Evolutionary conservation across 192 early-diverging fungal species (phyloP).

Genomic region (Backusella tarrabulga): DNA sequence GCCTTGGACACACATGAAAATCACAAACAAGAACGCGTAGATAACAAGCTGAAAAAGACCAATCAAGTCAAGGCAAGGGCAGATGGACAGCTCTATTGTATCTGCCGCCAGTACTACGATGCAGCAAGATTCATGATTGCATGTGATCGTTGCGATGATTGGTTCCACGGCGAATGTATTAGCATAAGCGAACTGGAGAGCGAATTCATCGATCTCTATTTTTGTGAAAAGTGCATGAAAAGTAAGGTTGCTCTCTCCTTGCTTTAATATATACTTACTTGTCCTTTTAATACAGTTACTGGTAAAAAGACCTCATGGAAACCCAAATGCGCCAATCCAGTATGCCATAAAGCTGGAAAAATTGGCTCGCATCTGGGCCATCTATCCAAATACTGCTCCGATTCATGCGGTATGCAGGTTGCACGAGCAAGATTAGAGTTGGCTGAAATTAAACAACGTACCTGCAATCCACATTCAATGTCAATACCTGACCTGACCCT

Average conservation of each 20-base stretch:
- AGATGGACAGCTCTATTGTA: conserved; percentile 45
- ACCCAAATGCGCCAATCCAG: conserved; percentile 45
- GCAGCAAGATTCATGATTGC: conserved; percentile 67
- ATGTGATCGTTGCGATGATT: conserved; percentile 72
- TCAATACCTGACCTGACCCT: conserved; percentile 15
- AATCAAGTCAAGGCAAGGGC: neutral
- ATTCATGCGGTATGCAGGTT: conserved; percentile 49
- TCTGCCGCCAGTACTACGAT: conserved; percentile 59
- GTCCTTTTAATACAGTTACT: conserved; percentile 21
- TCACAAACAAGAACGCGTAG: neutral
- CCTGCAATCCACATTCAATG: neutral
- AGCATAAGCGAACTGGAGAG: conserved; percentile 55
- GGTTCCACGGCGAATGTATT: conserved; percentile 79
- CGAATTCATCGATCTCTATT: conserved; percentile 59
- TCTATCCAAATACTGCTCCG: conserved; percentile 50
- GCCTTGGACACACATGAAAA: neutral
- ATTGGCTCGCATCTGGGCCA: conserved; percentile 12
- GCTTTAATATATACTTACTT: neutral
- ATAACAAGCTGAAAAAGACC: neutral
- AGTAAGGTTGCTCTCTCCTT: conserved; percentile 31
- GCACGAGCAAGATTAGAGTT: conserved; percentile 43
- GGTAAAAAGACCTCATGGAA: conserved; percentile 49
- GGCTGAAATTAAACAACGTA: conserved; percentile 38
- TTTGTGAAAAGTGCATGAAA: conserved; percentile 57
- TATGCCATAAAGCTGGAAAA: conserved; percentile 42